Conservation (phyloP, 176 grass and related monocot species). For the Avena insularis region DNA sequence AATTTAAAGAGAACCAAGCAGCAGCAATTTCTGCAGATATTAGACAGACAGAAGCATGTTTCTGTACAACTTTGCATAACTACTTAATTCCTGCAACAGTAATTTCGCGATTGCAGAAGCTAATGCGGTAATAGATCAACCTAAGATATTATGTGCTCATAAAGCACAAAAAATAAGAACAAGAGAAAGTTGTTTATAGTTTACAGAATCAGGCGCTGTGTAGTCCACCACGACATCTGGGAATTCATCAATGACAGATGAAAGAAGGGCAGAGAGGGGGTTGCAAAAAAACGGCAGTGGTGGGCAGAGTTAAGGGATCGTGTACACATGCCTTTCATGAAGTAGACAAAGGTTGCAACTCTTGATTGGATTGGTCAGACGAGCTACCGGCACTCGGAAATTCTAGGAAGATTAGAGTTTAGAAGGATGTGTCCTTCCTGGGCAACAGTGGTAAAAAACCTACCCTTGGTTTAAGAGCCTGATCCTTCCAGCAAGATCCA, state of each 20-base stretch:
- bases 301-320: no score
- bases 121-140: not conserved
- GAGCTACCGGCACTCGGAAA: no score
- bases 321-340: no score
- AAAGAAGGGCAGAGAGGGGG: slow-evolving; percentile 18
- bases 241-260: slow-evolving; percentile 64
- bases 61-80: not conserved
- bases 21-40: not conserved
- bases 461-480: not conserved
- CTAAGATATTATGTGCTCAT: slow-evolving; percentile 19
- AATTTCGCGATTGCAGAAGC: not conserved
- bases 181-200: slow-evolving; percentile 60
- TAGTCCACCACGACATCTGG: slow-evolving; percentile 92
- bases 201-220: slow-evolving; percentile 77
- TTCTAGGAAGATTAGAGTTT: no score
- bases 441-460: not conserved
- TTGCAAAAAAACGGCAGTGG: no score
- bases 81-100: not conserved
- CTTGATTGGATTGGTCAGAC: no score
- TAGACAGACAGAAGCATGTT: slow-evolving; percentile 5
- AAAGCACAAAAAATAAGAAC: not conserved
- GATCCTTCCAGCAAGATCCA: slow-evolving; percentile 20
- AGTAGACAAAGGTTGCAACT: no score
- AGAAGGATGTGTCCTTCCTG: not conserved
- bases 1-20: slow-evolving; percentile 19